A percentile compares a stretch with the other conserved stretches of the same genome.
Conservation (phyloP, 1,284 basidiomycete genomes). For the Sparassis latifolia region DNA sequence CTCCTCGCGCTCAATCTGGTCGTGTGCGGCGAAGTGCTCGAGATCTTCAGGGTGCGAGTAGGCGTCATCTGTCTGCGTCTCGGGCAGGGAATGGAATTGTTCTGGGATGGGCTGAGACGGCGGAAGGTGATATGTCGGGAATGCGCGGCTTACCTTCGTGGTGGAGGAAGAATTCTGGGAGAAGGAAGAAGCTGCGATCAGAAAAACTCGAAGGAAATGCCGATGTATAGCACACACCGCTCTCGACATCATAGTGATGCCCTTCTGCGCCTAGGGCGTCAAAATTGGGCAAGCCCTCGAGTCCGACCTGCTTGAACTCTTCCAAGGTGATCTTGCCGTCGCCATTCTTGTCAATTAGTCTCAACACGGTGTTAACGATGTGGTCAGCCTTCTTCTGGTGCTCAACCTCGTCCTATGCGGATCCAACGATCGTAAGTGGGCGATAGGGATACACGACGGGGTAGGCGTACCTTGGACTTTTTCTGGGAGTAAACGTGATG, state of each 20-base stretch:
- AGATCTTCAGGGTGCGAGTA: conserved; percentile 91
- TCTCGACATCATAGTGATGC: conserved; percentile 90
- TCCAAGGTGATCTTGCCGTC: conserved; percentile 76
- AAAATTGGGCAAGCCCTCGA: conserved; percentile 81
- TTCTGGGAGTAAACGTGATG: conserved; percentile 92
- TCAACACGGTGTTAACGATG: conserved; percentile 75
- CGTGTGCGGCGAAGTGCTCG: conserved; percentile 87
- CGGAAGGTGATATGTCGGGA: background rate
- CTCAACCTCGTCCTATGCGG: conserved; percentile 59
- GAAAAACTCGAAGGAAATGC: background rate
- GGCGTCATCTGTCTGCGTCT: conserved; percentile 93
- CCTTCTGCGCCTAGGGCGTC: conserved; percentile 83
- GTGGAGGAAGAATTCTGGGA: conserved; percentile 79
- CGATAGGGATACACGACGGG: background rate
- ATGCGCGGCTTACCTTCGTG: conserved; percentile 69
- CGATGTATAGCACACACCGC: conserved; percentile 44
- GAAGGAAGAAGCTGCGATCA: background rate
- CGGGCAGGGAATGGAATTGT: conserved; percentile 90
- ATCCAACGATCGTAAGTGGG: background rate
- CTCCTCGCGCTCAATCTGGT: conserved; percentile 82
- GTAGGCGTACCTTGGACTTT: conserved; percentile 56
- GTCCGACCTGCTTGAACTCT: conserved; percentile 79
- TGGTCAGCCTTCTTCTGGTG: conserved; percentile 83
- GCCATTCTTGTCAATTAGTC: conserved; percentile 68
- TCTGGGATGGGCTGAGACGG: conserved; percentile 35